Conservation (phyloP, 2,329 filamentous ascomycete genomes). For the Pyricularia grisea region DNA sequence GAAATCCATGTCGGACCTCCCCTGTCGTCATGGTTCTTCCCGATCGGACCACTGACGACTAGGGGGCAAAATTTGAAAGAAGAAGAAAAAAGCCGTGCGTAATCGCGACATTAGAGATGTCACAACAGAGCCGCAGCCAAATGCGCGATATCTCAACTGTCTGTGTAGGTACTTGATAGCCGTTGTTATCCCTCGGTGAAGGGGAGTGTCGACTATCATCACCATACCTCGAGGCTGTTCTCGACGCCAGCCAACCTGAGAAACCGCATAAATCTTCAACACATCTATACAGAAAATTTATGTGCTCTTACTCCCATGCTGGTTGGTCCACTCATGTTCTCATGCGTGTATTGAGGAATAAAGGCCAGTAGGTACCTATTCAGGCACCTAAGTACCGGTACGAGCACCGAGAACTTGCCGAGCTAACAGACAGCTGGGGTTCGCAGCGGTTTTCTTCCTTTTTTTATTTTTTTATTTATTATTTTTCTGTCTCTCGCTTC, state of each 20-base stretch:
- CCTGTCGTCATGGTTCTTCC: neutral
- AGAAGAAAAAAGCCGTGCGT: neutral
- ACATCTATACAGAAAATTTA: neutral
- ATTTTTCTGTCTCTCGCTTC: neutral
- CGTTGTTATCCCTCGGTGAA: neutral
- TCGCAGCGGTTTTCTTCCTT: neutral
- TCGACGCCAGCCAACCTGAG: neutral
- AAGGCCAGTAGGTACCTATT: neutral
- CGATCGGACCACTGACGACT: neutral
- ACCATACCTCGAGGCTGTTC: neutral
- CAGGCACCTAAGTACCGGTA: neutral
- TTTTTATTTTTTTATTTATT: neutral
- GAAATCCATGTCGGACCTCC: neutral
- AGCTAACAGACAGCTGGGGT: neutral
- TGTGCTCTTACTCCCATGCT: neutral
- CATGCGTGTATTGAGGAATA: neutral
- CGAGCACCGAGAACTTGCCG: neutral
- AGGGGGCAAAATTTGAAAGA: neutral
- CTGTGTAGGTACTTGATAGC: neutral
- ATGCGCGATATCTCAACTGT: neutral
- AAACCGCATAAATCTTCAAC: neutral
- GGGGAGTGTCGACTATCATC: neutral
- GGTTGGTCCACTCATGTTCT: neutral
- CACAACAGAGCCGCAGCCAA: neutral
- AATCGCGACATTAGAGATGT: neutral